Evolutionary conservation across 176 grass and related monocot species (phyloP).

Genomic region (Saccharum spontaneum): DNA sequence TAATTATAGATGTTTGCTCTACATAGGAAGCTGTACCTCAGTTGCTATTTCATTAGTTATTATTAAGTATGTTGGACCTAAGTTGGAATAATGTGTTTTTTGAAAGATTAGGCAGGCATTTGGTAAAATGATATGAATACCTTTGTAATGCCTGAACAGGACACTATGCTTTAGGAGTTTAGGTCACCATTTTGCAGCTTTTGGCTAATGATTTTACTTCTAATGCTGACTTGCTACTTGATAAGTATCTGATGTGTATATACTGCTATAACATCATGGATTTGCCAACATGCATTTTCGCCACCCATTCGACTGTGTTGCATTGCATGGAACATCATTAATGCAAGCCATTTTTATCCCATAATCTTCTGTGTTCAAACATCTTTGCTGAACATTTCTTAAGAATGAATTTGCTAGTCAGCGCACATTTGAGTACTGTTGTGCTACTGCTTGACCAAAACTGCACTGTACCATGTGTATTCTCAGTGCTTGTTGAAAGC

Average conservation of each 20-base stretch:
- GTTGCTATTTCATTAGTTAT: neutral
- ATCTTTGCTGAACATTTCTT: neutral
- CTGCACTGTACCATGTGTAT: neutral
- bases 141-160: neutral
- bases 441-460: constrained; percentile 3
- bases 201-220: constrained; percentile 14
- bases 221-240: neutral
- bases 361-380: neutral
- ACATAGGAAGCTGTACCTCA: neutral
- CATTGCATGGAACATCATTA: neutral
- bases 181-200: neutral
- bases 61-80: constrained; percentile 18
- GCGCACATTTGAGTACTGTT: neutral
- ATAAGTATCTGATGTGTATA: constrained; percentile 1
- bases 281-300: neutral
- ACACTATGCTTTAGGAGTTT: neutral
- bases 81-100: constrained; percentile 5
- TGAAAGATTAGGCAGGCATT: constrained; percentile 16
- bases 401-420: neutral
- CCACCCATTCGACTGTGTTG: neutral
- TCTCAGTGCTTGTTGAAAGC: neutral
- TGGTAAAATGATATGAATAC: constrained; percentile 25
- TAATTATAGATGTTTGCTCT: constrained; percentile 3
- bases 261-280: neutral
- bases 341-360: neutral